Conservation (phyloP, 2,329 filamentous ascomycete species). For the Calonectria pteridis region DNA sequence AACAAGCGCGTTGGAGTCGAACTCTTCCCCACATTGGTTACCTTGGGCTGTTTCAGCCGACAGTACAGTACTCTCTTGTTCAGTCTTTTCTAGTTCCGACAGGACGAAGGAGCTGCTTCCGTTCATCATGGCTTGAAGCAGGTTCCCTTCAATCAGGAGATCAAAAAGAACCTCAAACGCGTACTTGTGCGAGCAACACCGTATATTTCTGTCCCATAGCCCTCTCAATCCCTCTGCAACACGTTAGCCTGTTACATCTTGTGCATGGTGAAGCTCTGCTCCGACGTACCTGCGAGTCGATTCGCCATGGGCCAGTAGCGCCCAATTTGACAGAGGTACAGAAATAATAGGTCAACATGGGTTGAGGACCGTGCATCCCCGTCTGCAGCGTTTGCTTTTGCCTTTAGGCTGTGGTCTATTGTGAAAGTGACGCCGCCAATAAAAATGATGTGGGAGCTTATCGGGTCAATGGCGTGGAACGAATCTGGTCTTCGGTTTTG, state of each 20-base stretch:
- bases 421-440: not conserved
- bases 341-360: not conserved
- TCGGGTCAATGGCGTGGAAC: not conserved
- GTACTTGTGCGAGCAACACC: not conserved
- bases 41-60: not conserved
- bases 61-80: not conserved
- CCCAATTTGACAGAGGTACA: not conserved
- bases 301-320: slow-evolving; percentile 1
- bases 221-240: not conserved
- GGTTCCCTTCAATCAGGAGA: not conserved
- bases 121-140: not conserved
- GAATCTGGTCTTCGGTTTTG: not conserved
- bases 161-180: not conserved
- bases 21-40: not conserved
- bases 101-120: not conserved
- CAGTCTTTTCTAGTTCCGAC: not conserved
- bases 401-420: not conserved
- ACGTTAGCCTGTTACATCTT: not conserved
- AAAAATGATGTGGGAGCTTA: not conserved
- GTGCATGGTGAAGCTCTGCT: not conserved
- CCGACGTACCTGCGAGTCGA: not conserved
- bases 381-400: no score
- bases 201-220: not conserved
- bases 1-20: not conserved
- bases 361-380: not conserved